phyloP scores from a whole-genome alignment of 768 basidiomycete genomes.

The Tylopilus felleus region DNA sequence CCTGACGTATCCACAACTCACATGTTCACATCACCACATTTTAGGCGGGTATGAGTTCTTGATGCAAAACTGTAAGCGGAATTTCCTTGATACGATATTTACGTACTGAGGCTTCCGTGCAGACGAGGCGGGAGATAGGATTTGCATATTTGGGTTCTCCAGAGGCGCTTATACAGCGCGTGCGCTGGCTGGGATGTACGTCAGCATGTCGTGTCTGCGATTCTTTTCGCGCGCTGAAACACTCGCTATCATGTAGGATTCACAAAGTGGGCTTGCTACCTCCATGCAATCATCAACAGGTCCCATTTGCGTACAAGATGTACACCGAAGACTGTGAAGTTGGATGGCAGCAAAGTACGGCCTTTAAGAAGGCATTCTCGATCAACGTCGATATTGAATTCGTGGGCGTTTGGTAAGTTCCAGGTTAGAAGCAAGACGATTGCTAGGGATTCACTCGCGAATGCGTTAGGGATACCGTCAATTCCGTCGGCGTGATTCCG shows the following conservation, averaged over 20 bases:
- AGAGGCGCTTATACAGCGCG: slow-evolving; percentile 74
- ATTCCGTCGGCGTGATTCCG: slow-evolving; percentile 65
- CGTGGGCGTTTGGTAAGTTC: slow-evolving; percentile 65
- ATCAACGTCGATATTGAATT: slow-evolving; percentile 73
- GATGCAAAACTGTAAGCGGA: slow-evolving; percentile 66
- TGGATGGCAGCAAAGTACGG: slow-evolving; percentile 62
- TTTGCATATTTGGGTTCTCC: slow-evolving; percentile 80
- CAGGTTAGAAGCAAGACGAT: not conserved
- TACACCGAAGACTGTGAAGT: slow-evolving; percentile 53
- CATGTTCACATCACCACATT: not conserved
- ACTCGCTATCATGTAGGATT: slow-evolving; percentile 38
- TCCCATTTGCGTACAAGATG: slow-evolving; percentile 71
- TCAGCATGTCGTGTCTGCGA: not conserved
- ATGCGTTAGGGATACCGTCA: slow-evolving; percentile 62
- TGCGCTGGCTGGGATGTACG: slow-evolving; percentile 70
- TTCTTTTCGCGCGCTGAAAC: not conserved
- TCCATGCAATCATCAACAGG: slow-evolving; percentile 66
- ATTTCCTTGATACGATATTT: not conserved
- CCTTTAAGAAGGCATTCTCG: slow-evolving; percentile 73
- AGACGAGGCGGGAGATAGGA: slow-evolving; percentile 69
- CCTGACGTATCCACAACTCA: not conserved
- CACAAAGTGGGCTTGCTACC: slow-evolving; percentile 74
- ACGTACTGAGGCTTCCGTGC: not conserved
- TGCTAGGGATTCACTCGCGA: not conserved
- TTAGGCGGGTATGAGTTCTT: slow-evolving; percentile 73